Evolutionary conservation across 371 early-diverging fungal species (phyloP), one percentile per base, ranked within the genome.

Genomic region (Lichtheimia ramosa): DNA sequence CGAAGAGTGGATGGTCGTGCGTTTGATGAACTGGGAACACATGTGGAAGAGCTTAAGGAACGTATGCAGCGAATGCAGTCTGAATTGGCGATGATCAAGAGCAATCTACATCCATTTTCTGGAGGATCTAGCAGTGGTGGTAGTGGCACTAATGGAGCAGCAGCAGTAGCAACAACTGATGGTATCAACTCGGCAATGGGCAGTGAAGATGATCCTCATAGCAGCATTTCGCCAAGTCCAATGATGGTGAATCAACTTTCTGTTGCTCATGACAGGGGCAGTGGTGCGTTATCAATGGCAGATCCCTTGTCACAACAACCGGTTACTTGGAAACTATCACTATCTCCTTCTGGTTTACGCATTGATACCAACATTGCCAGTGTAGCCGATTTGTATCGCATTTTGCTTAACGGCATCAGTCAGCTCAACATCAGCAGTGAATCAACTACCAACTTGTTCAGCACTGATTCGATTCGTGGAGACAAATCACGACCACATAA

Each of bases 1-100:
- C 61, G 81, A 51, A 59, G 84, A 75, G 75, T 86, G 42, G 80
- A 85, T 57, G 83, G 83, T 14, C 83, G 77, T 48, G 83, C 83
- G 3, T 82, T 81, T 62, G 83, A 82, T 54, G 77, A 79, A 21
- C 71, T 83, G 7, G 77, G 76, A 8, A 81, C 74, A 43, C 76
- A 82, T 50, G 75, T 81, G 0, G 74, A 79, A 51, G 77, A 81
- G 41, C 68, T 82, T 3, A 76, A 70, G 61, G 82, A 81, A 53
- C 72, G 83, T 42, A 68, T 77, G 68, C 71, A 74, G 28, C 74
- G 68, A 46, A 82, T 77, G 82, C 82, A 77, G 58, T 63, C 65
- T 28, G 82, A 69, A 62, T 65, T 69, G 28, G 79, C 70, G 54
- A 80, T 68, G 76, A 83, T 80, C 81, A 82, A 77, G 63, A 74